These are phyloP conservation scores for Oidium heveae DNA, from an alignment of 2,329 filamentous ascomycete genomes.

Conservation along the genomic window DNA sequence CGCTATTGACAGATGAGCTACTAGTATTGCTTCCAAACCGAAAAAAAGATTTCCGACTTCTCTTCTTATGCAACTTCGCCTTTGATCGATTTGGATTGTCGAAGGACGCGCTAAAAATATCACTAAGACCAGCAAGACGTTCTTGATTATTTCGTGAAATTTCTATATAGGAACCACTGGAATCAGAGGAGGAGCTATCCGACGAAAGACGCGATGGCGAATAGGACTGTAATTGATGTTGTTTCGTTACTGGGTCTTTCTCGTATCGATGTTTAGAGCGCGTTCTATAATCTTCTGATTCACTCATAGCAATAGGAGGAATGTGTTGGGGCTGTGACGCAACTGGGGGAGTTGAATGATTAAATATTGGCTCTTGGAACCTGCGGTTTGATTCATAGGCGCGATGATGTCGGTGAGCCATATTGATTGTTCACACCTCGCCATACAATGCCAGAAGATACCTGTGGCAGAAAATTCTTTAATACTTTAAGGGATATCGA, in stretches of 20 bases:
- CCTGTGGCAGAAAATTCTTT: too few species aligned
- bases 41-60: slow-evolving; percentile 22
- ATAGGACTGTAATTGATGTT: background rate
- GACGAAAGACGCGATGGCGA: background rate
- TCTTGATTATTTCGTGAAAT: slow-evolving; percentile 31
- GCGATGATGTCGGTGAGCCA: background rate
- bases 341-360: background rate
- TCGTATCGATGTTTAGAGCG: too few species aligned
- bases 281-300: background rate
- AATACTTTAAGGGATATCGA: too few species aligned
- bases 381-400: background rate
- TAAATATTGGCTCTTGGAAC: background rate
- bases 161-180: slow-evolving; percentile 23
- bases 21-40: slow-evolving; percentile 33
- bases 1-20: slow-evolving; percentile 40
- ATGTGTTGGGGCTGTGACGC: background rate
- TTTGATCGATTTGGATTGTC: slow-evolving; percentile 16
- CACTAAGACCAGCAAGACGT: slow-evolving; percentile 25
- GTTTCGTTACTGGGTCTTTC: background rate
- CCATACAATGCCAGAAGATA: too few species aligned
- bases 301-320: background rate
- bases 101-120: slow-evolving; percentile 37
- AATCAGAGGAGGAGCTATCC: slow-evolving; percentile 5
- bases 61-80: slow-evolving; percentile 21
- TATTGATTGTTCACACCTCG: background rate